Evolutionary conservation across 345 rosid species (phyloP).

Genomic region (Murraya paniculata): DNA sequence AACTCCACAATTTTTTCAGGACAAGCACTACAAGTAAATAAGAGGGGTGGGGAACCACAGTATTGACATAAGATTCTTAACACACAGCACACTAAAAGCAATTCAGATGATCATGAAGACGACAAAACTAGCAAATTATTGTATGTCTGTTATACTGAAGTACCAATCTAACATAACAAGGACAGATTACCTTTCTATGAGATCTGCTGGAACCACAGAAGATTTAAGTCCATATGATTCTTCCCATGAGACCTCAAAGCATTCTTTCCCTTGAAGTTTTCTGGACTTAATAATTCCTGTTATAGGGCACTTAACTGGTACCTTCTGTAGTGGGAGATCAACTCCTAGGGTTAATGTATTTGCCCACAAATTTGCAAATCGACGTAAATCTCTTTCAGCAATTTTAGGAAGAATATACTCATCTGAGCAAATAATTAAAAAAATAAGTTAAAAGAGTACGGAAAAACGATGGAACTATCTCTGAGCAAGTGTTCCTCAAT

Average conservation of each 20-base stretch:
- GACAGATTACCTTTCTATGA: slow-evolving; percentile 57
- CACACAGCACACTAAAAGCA: background rate
- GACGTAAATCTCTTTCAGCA: slow-evolving; percentile 81
- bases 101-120: background rate
- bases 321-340: slow-evolving; percentile 44
- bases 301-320: slow-evolving; percentile 74
- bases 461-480: background rate
- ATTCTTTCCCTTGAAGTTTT: slow-evolving; percentile 66
- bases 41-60: background rate
- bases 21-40: slow-evolving; percentile 57
- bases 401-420: slow-evolving; percentile 89
- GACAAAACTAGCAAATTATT: background rate
- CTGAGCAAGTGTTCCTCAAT: background rate
- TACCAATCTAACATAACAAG: background rate
- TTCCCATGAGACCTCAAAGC: slow-evolving; percentile 82
- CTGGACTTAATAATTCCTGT: slow-evolving; percentile 63
- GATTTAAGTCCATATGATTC: slow-evolving; percentile 55
- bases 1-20: slow-evolving; percentile 78
- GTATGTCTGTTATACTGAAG: too few relatives aligned
- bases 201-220: slow-evolving; percentile 76
- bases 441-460: background rate
- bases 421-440: slow-evolving; percentile 39
- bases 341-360: slow-evolving; percentile 45
- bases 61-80: background rate
- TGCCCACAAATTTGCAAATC: slow-evolving; percentile 60